These are phyloP conservation scores for Vigna hirtella DNA, from an alignment of 306 rosid genomes.

Conservation along the genomic window DNA sequence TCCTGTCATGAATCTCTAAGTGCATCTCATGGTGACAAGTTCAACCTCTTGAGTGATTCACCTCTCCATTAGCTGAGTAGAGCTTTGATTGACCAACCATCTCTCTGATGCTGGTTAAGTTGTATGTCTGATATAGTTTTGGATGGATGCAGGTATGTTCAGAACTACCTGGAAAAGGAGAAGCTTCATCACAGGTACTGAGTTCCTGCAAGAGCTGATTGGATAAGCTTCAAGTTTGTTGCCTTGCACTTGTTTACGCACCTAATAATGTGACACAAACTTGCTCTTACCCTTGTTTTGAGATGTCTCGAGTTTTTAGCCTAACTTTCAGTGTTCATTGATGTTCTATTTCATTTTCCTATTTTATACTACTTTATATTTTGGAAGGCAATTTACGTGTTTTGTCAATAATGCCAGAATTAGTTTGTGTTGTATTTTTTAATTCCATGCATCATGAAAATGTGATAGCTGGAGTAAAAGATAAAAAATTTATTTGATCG, in stretches of 20 bases:
- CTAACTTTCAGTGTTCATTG: constrained; percentile 10
- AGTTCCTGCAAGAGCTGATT: constrained; percentile 26
- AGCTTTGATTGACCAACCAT: background rate
- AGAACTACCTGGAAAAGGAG: constrained; percentile 65
- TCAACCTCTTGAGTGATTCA: background rate
- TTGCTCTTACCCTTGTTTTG: constrained; percentile 36
- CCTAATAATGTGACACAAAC: constrained; percentile 43
- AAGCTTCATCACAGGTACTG: constrained; percentile 69
- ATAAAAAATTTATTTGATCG: background rate
- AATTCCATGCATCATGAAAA: background rate
- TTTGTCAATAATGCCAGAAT: constrained; percentile 29
- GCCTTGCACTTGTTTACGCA: constrained; percentile 33
- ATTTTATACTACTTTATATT: background rate
- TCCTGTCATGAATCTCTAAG: constrained; percentile 24
- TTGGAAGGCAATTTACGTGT: background rate
- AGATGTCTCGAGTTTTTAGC: constrained; percentile 28
- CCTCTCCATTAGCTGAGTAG: background rate
- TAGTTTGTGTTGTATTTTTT: background rate
- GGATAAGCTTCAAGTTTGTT: constrained; percentile 40
- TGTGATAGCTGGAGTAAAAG: background rate
- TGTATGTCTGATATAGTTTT: constrained; percentile 25
- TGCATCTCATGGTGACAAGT: background rate
- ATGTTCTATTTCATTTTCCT: constrained; percentile 15
- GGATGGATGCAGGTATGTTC: constrained; percentile 64
- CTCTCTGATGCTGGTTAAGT: background rate